These are phyloP conservation scores for Coprinopsis marcescibilis DNA, from an alignment of 768 basidiomycete species.

Conservation along the genomic window DNA sequence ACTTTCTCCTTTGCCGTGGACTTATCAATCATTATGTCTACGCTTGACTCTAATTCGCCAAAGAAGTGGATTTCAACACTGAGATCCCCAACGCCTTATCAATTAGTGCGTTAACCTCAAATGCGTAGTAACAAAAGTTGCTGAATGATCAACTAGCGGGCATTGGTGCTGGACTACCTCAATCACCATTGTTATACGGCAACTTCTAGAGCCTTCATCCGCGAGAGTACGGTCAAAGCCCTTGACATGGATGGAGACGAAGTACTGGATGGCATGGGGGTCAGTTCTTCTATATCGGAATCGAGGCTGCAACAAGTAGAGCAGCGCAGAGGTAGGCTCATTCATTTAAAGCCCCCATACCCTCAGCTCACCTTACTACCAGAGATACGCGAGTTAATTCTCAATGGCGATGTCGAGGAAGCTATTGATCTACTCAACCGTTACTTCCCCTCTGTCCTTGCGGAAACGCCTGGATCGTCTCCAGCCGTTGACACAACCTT, in stretches of 20 bases:
- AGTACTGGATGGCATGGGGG: slow-evolving; percentile 25
- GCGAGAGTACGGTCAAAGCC: slow-evolving; percentile 55
- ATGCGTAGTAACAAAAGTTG: too few species aligned
- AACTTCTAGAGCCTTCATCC: slow-evolving; percentile 63
- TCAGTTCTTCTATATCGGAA: slow-evolving; percentile 24
- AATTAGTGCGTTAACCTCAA: slow-evolving; percentile 32
- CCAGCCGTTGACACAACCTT: too few species aligned
- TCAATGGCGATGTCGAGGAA: slow-evolving; percentile 70
- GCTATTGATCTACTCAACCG: slow-evolving; percentile 61
- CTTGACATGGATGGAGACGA: slow-evolving; percentile 72
- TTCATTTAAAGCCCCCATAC: not conserved
- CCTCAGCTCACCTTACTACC: not conserved
- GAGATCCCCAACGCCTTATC: slow-evolving; percentile 30
- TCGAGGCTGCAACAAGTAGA: slow-evolving; percentile 40
- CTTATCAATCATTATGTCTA: slow-evolving; percentile 5
- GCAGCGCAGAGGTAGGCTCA: slow-evolving; percentile 10
- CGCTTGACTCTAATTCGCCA: not conserved
- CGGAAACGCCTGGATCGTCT: too few species aligned
- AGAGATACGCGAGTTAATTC: slow-evolving; percentile 70
- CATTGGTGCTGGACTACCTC: slow-evolving; percentile 72
- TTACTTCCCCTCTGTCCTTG: slow-evolving; percentile 73
- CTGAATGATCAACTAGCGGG: slow-evolving; percentile 35
- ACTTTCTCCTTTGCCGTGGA: too few species aligned
- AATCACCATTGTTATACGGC: slow-evolving; percentile 67
- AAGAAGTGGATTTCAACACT: slow-evolving; percentile 4